Evolutionary conservation across 768 basidiomycete species (phyloP).

Genomic region (Termitomyces sp.): DNA sequence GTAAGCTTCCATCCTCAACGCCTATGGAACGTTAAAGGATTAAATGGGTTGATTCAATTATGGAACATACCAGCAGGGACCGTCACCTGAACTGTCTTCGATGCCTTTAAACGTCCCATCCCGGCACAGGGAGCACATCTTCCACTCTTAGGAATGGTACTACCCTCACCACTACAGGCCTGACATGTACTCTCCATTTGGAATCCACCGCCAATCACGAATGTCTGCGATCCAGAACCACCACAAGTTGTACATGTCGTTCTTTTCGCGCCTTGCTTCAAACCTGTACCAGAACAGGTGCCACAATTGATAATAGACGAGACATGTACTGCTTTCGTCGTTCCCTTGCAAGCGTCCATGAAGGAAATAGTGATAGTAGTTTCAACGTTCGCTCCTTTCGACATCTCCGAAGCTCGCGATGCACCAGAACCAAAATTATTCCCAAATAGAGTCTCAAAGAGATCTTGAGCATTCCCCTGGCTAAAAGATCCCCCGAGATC

Average conservation of each 20-base stretch:
- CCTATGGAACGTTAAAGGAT: constrained; percentile 37
- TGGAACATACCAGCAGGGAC: constrained; percentile 73
- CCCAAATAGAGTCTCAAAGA: constrained; percentile 87
- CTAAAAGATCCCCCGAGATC: constrained; percentile 62
- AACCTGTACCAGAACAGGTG: constrained; percentile 79
- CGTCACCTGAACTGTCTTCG: constrained; percentile 72
- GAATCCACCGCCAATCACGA: constrained; percentile 90
- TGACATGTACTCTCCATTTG: constrained; percentile 93
- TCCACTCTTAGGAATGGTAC: constrained; percentile 68
- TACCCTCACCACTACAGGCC: constrained; percentile 76
- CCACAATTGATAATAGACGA: constrained; percentile 80
- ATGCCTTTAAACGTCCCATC: constrained; percentile 79
- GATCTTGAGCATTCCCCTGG: constrained; percentile 44
- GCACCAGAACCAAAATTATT: constrained; percentile 46
- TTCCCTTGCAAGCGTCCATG: constrained; percentile 93
- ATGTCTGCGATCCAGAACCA: constrained; percentile 85
- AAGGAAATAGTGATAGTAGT: constrained; percentile 71
- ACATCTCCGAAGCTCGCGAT: constrained; percentile 35
- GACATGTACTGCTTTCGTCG: constrained; percentile 66
- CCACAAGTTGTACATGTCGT: constrained; percentile 74
- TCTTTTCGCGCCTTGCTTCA: constrained; percentile 83
- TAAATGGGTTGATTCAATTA: not conserved
- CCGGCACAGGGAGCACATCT: constrained; percentile 82
- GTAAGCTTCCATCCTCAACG: constrained; percentile 91
- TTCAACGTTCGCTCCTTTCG: constrained; percentile 80